Base-by-base conservation (phyloP, 352 stramenopile species). In the Phytophthora lateralis region DNA sequence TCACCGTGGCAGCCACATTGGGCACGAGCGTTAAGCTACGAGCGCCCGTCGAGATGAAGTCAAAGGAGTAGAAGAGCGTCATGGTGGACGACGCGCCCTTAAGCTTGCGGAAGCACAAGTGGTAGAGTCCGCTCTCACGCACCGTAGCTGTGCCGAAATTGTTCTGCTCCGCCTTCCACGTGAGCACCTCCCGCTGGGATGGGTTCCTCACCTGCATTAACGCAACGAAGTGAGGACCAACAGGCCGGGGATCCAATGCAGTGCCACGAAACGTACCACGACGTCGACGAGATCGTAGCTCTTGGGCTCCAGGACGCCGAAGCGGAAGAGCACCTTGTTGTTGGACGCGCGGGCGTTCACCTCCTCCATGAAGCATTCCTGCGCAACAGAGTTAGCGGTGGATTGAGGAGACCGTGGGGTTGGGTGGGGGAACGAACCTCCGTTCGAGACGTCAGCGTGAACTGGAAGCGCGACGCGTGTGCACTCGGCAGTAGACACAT, bases 61-160 rank as follows among this genome's bases (percentile, higher is more conserved):
- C 84, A 50, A 93, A 93, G 29, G 81, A 85, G 67, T 94, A 91
- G 62, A 89, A 91, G 46, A 92, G 78, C 14, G 60, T 75, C 48
- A 91, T 58, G 4, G 68, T 76, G 41, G 67, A 69, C 30, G 78
- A 91, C 42, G 80, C 67, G 49, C 82, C 81, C 26, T 72, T 73
- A 30, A 78, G 73, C 57, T 90, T 91, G 20, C 54, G 66, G 61
- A 93, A 93, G 70, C 85, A 95, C 63, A 95, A 47, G 42, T 88
- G 68, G 62, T 93, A 95, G 26, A 95, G 68, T 6, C 85, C 85
- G 24, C 77, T 90, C 61, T 95, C 85, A 15, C 84, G 85, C 46
- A 90, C 80, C 9, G 62, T 63, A 6, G 72, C 58, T 2, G 78
- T 74, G 27, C 73, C 60, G 45, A 89, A 84, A 57, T 88, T 74